Evolutionary conservation across 2,329 filamentous ascomycete species (phyloP), one percentile per base, ranked within the genome.

Genomic region (Cytospora piceicola): DNA sequence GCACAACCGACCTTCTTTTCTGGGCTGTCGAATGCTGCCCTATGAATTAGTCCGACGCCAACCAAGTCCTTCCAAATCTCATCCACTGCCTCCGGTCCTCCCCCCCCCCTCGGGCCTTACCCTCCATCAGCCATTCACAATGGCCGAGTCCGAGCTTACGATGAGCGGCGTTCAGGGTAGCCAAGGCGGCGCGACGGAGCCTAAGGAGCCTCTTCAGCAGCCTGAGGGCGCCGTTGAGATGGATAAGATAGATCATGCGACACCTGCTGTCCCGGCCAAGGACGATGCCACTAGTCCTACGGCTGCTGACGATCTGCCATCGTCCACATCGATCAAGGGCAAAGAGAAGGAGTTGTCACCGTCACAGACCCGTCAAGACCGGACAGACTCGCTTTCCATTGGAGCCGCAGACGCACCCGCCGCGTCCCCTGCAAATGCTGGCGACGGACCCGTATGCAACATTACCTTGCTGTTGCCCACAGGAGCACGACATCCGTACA

Each of bases 401-500:
- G 75, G 46, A 65, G 75, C 67, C 65, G 73, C 67, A 29, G 71
- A 72, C 3, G 67, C 69, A 9, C 54, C 64, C 22, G 56, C 68
- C 52, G 67, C 58, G 24, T 39, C 64, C 24, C 55, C 60, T 4
- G 52, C 58, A 58, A 65, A 62, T 27, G 67, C 73, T 4, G 76
- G 78, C 53, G 72, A 75, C 15, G 73, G 74, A 0, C 79, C 80
- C 9, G 80, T 84, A 8, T 88, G 92, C 74, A 85, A 86, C 69
- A 96, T 98, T 71, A 96, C 92, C 61, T 82, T 98, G 46, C 85
- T 97, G 46, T 84, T 97, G 64, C 92, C 90, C 0, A 93, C 82
- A 0, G 94, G 94, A 53, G 90, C 91, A 46, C 85, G 93, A 68
- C 93, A 97, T 77, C 93, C 93, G 0, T 97, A 96, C 79, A 93